Evolutionary conservation across 331 rosid genomes (phyloP).

Genomic region (Dryas integrifolia): DNA sequence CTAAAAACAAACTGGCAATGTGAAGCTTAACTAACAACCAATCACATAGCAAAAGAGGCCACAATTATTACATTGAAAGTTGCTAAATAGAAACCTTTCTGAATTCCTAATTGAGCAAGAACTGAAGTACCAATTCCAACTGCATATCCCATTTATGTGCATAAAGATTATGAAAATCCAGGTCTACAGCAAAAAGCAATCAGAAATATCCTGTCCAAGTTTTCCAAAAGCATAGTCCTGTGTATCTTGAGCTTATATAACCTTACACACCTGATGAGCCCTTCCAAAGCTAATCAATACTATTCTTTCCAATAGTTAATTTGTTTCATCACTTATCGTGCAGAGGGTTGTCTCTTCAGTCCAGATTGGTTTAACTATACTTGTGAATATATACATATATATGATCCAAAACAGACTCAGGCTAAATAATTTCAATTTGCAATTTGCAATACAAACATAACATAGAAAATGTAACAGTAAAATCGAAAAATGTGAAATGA

Average conservation of each 20-base stretch:
- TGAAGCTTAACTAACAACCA: not conserved
- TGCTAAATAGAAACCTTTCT: not conserved
- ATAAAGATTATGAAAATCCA: not conserved
- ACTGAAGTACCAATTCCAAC: not conserved
- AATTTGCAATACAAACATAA: no score
- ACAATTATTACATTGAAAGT: not conserved
- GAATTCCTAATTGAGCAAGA: not conserved
- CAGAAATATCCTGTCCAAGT: not conserved
- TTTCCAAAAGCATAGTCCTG: not conserved
- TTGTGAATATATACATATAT: no score
- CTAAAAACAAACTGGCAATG: not conserved
- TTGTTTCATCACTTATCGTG: not conserved
- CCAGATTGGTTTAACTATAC: not conserved
- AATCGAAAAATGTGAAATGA: not conserved
- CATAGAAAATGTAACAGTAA: not conserved
- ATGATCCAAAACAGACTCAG: no score
- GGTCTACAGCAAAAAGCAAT: not conserved
- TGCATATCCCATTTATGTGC: not conserved
- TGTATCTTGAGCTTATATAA: not conserved
- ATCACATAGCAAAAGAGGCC: not conserved
- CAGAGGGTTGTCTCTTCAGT: not conserved
- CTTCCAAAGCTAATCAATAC: not conserved
- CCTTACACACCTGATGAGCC: not conserved
- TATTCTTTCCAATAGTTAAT: not conserved
- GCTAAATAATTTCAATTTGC: not conserved